Evolutionary conservation across 768 basidiomycete genomes (phyloP).

Genomic region (Phylloporus scabripes): DNA sequence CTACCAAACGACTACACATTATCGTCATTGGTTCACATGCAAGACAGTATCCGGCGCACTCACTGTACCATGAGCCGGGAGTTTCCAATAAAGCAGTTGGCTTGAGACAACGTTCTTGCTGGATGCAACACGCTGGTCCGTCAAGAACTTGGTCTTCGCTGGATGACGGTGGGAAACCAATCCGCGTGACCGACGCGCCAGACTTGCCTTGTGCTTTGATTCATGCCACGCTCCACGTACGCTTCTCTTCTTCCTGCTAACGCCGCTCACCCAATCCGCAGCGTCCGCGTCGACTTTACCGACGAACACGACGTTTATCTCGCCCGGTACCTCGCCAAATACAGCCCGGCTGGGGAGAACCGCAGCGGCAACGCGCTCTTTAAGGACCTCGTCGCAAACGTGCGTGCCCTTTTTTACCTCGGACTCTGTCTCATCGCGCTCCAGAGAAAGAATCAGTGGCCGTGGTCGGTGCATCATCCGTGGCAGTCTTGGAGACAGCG

Average conservation of each 20-base stretch:
- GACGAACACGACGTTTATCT: slow-evolving; percentile 40
- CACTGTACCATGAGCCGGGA: no score
- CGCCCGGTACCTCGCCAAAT: slow-evolving; percentile 43
- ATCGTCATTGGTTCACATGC: no score
- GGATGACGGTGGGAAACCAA: no score
- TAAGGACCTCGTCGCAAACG: slow-evolving; percentile 40
- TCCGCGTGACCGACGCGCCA: no score
- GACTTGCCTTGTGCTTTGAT: not conserved
- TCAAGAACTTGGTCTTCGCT: no score
- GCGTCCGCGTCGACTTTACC: slow-evolving; percentile 29
- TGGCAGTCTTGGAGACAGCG: slow-evolving; percentile 62
- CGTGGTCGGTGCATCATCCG: slow-evolving; percentile 47
- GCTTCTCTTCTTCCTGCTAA: not conserved
- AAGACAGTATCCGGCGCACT: no score
- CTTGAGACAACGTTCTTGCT: no score
- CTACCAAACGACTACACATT: no score
- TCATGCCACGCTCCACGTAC: slow-evolving; percentile 1
- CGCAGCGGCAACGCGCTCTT: slow-evolving; percentile 47
- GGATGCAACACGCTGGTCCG: no score
- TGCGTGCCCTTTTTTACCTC: slow-evolving; percentile 21
- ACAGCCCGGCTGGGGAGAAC: slow-evolving; percentile 37
- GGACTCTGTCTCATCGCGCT: not conserved
- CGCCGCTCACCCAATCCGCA: slow-evolving; percentile 6
- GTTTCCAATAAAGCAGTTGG: no score
- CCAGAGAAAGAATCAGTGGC: slow-evolving; percentile 42